phyloP scores from a whole-genome alignment of 768 basidiomycete genomes.

The Glaciozyma antarctica region DNA sequence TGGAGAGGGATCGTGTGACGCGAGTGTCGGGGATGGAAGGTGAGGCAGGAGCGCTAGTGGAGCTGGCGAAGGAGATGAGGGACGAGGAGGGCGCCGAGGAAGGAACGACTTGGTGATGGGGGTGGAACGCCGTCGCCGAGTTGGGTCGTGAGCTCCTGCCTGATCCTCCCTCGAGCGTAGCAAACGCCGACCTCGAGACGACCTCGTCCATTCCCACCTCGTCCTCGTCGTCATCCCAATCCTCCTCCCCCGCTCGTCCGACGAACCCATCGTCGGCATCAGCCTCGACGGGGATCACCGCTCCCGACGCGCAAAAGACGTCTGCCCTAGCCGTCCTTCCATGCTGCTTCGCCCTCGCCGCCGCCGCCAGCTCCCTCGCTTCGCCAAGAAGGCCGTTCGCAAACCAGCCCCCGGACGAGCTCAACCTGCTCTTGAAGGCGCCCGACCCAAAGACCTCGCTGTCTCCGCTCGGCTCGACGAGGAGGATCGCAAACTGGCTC shows the following conservation, averaged over 20 bases:
- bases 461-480: conserved; percentile 40
- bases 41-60: not conserved
- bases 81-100: not conserved
- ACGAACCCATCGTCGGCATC: not conserved
- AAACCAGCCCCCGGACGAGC: conserved; percentile 26
- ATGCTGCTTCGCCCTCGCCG: conserved; percentile 10
- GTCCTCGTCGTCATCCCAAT: not conserved
- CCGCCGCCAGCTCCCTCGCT: conserved; percentile 10
- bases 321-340: conserved; percentile 19
- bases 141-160: not conserved
- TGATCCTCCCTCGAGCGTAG: too few relatives aligned
- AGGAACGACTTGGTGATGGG: not conserved
- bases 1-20: conserved; percentile 10
- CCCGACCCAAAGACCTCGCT: conserved; percentile 42
- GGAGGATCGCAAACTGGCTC: conserved; percentile 41
- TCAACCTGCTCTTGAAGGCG: conserved; percentile 35
- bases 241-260: not conserved
- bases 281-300: not conserved
- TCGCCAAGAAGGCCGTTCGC: conserved; percentile 7
- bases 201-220: not conserved
- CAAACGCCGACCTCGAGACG: not conserved
- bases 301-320: not conserved
- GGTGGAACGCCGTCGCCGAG: not conserved
- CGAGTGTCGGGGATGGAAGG: not conserved
- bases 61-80: not conserved